Percentiles rank a stretch among this genome's conserved stretches.
These are phyloP conservation scores for Wickerhamomyces silvicola DNA, from an alignment of 805 yeast species.

Conservation along the genomic window DNA sequence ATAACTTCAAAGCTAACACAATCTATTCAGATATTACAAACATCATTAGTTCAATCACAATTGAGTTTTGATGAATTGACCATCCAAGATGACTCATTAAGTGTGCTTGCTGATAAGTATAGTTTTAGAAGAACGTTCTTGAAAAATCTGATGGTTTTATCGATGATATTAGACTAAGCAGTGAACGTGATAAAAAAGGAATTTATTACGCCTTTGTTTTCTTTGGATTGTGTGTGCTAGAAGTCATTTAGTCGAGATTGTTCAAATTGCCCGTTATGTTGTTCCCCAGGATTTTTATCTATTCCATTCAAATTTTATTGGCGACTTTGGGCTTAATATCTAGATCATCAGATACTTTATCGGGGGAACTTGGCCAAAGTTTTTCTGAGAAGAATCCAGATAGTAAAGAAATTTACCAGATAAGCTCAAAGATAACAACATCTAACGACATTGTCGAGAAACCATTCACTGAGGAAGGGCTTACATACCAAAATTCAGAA, in stretches of 20 bases:
- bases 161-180: conserved; percentile 18
- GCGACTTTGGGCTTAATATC: conserved; percentile 10
- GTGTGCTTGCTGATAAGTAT: conserved; percentile 14
- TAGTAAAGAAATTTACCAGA: too few species aligned
- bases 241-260: conserved; percentile 18
- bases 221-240: conserved; percentile 14
- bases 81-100: conserved; percentile 16
- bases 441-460: too few species aligned
- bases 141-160: conserved; percentile 20
- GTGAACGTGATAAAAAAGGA: conserved; percentile 15
- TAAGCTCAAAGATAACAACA: too few species aligned
- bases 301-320: conserved; percentile 5
- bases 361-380: too few species aligned
- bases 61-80: conserved; percentile 21
- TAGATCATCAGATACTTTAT: too few species aligned
- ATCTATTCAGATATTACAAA: conserved; percentile 20
- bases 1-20: conserved; percentile 19
- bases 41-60: conserved; percentile 20
- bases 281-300: conserved; percentile 7
- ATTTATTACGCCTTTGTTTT: conserved; percentile 19
- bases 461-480: too few species aligned
- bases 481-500: too few species aligned
- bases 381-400: too few species aligned
- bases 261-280: conserved; percentile 16
- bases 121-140: conserved; percentile 13